Evolutionary conservation across 768 basidiomycete species (phyloP).

Genomic region (Naganishia onofrii): DNA sequence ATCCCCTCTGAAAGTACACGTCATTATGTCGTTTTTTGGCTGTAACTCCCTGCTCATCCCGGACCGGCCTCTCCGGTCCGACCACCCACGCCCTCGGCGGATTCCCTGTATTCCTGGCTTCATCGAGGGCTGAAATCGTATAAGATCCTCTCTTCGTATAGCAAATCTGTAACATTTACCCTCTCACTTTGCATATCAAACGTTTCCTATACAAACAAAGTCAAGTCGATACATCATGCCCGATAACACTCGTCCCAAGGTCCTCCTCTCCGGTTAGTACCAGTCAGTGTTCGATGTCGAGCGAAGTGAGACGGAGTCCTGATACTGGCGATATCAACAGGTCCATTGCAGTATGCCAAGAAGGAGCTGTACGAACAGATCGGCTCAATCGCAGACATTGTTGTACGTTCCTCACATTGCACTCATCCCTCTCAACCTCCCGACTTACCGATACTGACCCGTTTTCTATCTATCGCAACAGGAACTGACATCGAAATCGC

Average conservation of each 20-base stretch:
- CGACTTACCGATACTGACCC: not conserved
- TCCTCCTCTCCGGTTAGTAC: conserved; percentile 11
- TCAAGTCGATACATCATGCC: too few relatives aligned
- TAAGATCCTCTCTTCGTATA: too few relatives aligned
- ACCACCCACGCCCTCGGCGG: too few relatives aligned
- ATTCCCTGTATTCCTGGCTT: too few relatives aligned
- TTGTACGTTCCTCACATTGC: conserved; percentile 9
- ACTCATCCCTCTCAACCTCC: not conserved
- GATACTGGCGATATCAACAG: not conserved
- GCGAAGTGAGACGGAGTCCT: not conserved
- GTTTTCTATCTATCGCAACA: not conserved
- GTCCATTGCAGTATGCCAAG: conserved; percentile 28
- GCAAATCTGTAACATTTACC: too few relatives aligned
- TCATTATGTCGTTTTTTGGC: too few relatives aligned
- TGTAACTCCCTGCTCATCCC: too few relatives aligned
- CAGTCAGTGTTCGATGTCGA: not conserved
- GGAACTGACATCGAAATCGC: conserved; percentile 22
- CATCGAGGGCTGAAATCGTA: too few relatives aligned
- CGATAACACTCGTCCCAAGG: conserved; percentile 17
- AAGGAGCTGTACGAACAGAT: conserved; percentile 25
- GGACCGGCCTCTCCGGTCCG: too few relatives aligned
- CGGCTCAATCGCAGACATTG: conserved; percentile 31
- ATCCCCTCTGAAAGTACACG: too few relatives aligned
- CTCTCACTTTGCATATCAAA: too few relatives aligned
- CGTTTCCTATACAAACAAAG: too few relatives aligned